Evolutionary conservation across 306 rosid species (phyloP), one percentile per base, ranked within the genome.

Genomic region (Hylodesmum podocarpum): DNA sequence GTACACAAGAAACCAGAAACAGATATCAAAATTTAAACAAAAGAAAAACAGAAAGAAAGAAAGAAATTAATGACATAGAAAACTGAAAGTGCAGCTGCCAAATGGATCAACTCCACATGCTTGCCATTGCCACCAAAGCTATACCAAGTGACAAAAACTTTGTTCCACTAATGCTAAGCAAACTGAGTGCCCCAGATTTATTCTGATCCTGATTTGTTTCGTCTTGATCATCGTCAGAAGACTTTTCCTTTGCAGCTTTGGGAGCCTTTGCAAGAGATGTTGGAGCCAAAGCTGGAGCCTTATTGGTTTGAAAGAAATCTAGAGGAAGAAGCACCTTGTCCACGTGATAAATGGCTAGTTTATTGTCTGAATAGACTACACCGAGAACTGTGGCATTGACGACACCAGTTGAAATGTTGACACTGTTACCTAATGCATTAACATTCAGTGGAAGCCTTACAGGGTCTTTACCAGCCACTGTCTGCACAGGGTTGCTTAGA

Each of bases 241-340:
- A 59, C 22, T 77, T 71, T 3, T 34, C 84, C 40, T 82, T 84
- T 37, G 78, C 58, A 8, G 87, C 71, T 81, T 84, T 86, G 18
- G 87, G 87, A 15, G 83, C 83, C 39, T 88, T 79, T 2, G 82
- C 84, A 49, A 78, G 65, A 16, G 84, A 28, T 1, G 86, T 62
- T 5, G 88, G 91, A 12, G 90, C 84, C 12, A 87, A 79, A 1
- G 96, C 79, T 0, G 89, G 87, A 0, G 93, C 78, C 82, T 78
- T 58, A 15, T 58, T 86, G 1, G 94, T 79, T 1, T 18, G 67
- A 29, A 87, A 86, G 78, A 87, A 53, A 12, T 86, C 94, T 13
- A 79, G 70, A 19, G 96, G 96, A 71, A 86, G 87, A 37, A 91
- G 88, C 40, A 91, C 96, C 49, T 81, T 86, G 64, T 89, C 87